These are phyloP conservation scores for Botryotinia convoluta DNA, from an alignment of 2,329 filamentous ascomycete genomes.

Conservation along the genomic window DNA sequence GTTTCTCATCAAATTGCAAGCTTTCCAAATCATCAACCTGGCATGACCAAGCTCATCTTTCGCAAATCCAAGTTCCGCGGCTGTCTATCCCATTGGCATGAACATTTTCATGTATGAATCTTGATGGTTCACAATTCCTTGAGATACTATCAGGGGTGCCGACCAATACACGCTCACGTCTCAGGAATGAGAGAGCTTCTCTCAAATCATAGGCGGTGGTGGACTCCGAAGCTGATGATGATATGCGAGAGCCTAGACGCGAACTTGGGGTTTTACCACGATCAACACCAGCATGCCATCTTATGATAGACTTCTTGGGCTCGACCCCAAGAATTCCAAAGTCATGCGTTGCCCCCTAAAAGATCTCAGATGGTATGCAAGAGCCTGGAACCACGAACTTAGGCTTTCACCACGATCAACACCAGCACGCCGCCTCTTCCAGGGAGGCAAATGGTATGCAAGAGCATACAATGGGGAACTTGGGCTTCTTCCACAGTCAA, in stretches of 20 bases:
- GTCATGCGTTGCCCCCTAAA: neutral
- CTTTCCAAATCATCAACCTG: neutral
- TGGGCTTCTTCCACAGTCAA: neutral
- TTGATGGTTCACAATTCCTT: no score
- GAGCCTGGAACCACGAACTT: neutral
- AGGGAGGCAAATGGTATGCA: neutral
- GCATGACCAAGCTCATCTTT: neutral
- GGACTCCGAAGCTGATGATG: no score
- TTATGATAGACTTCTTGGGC: neutral
- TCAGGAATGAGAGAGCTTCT: neutral
- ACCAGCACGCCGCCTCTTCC: neutral
- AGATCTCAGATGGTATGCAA: neutral
- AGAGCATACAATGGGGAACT: neutral
- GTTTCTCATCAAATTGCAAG: neutral
- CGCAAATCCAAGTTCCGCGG: neutral
- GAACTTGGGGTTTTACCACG: neutral
- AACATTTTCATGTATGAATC: no score
- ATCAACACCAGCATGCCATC: neutral
- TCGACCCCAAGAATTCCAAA: neutral
- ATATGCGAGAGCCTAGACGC: neutral
- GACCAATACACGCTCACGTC: neutral
- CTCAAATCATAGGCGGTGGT: no score
- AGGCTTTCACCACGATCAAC: neutral
- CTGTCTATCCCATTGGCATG: no score
- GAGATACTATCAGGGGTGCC: no score